Conservation (phyloP, 495 filamentous ascomycete genomes). For the Acidomyces sp. region DNA sequence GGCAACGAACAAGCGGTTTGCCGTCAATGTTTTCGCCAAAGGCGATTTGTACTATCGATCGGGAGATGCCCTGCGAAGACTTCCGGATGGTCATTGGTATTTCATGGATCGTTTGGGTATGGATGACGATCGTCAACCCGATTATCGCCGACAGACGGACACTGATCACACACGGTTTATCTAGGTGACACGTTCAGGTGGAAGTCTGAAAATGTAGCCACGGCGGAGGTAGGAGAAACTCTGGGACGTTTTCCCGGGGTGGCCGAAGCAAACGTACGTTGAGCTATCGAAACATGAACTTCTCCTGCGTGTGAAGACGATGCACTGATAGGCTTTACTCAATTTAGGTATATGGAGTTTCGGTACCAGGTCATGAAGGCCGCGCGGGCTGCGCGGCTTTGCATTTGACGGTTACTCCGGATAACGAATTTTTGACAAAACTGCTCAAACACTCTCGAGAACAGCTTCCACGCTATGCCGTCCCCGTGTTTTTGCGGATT, state of each 20-base stretch:
- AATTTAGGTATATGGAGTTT: constrained; percentile 29
- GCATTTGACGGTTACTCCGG: not conserved
- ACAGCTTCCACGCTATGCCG: constrained; percentile 60
- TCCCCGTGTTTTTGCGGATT: constrained; percentile 59
- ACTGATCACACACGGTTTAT: constrained; percentile 71
- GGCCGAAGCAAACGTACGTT: constrained; percentile 27
- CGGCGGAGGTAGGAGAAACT: constrained; percentile 28
- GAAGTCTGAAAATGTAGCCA: constrained; percentile 60
- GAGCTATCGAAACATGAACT: too few relatives aligned
- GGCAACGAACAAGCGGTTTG: constrained; percentile 65
- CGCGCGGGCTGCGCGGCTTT: constrained; percentile 30
- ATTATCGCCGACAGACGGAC: constrained; percentile 55
- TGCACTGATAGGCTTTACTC: too few relatives aligned
- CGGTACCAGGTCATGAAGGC: constrained; percentile 29
- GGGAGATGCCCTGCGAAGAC: constrained; percentile 66
- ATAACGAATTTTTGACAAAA: constrained; percentile 17
- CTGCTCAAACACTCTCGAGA: constrained; percentile 35
- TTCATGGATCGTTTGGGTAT: constrained; percentile 64
- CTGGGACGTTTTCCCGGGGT: constrained; percentile 23
- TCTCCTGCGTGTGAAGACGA: too few relatives aligned
- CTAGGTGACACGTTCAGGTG: constrained; percentile 29
- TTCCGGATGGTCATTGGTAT: constrained; percentile 59
- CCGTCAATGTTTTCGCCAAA: constrained; percentile 62
- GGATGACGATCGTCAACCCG: constrained; percentile 70
- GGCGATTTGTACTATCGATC: constrained; percentile 81